Evolutionary conservation across 2,329 filamentous ascomycete genomes (phyloP).

Genomic region (Aspergillus viridinutans): DNA sequence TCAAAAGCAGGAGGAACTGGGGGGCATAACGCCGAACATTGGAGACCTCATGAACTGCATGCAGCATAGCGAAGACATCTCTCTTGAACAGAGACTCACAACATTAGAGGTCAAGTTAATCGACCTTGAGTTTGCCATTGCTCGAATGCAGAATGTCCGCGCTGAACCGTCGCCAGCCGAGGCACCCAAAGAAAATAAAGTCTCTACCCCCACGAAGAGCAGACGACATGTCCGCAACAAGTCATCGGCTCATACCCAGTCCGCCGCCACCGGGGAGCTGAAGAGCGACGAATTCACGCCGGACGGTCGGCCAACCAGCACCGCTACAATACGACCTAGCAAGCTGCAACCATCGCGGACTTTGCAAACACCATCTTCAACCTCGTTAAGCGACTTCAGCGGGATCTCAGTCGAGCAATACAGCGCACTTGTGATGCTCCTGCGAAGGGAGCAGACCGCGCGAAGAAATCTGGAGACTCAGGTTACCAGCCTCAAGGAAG

Average conservation of each 20-base stretch:
- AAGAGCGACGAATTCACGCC: constrained; percentile 7
- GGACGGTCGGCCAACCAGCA: constrained; percentile 24
- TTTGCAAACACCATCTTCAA: constrained; percentile 26
- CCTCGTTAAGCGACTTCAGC: constrained; percentile 28
- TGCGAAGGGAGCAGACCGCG: constrained; percentile 45
- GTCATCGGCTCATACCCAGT: constrained; percentile 11
- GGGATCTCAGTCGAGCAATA: constrained; percentile 45
- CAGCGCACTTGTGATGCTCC: constrained; percentile 42
- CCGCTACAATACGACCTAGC: constrained; percentile 30
- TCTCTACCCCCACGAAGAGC: constrained; percentile 9
- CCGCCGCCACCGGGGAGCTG: constrained; percentile 3
- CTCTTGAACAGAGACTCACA: constrained; percentile 44
- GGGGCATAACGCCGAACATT: constrained; percentile 31
- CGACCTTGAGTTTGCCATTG: constrained; percentile 48
- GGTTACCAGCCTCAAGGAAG: constrained; percentile 39
- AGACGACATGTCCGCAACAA: constrained; percentile 14
- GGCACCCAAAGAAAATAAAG: constrained; percentile 11
- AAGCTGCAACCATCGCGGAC: constrained; percentile 23
- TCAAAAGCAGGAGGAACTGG: constrained; percentile 11
- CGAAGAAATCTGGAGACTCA: constrained; percentile 44
- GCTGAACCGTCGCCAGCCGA: constrained; percentile 15
- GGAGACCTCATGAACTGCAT: constrained; percentile 37
- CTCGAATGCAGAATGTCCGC: constrained; percentile 41
- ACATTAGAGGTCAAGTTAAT: constrained; percentile 50
- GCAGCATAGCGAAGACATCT: constrained; percentile 37